phyloP scores from a whole-genome alignment of 164 flowering plant genomes.

The Vitis amurensis region DNA sequence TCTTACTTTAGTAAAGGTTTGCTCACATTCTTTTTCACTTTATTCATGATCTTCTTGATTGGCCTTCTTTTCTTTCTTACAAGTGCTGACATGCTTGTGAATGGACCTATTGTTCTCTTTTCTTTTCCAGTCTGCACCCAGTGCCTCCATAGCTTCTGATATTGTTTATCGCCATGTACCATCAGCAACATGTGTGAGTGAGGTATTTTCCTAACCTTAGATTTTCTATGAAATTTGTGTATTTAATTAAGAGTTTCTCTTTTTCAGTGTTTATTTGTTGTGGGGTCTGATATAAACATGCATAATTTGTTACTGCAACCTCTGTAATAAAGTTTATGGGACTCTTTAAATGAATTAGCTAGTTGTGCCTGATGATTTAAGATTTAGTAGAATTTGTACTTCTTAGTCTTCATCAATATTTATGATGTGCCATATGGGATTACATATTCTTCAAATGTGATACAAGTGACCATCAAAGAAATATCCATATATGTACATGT shows the following conservation, averaged over 20 bases:
- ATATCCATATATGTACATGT: neutral
- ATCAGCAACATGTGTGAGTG: conserved; percentile 83
- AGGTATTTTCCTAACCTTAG: conserved; percentile 47
- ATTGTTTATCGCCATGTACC: conserved; percentile 90
- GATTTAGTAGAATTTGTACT: neutral
- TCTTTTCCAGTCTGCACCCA: conserved; percentile 59
- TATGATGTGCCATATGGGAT: neutral
- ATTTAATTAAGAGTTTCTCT: neutral
- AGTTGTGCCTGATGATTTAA: neutral
- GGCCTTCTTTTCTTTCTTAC: neutral
- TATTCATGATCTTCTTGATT: neutral
- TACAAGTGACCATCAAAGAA: neutral
- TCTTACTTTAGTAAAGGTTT: conserved; percentile 93
- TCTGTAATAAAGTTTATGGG: neutral
- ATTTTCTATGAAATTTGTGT: neutral
- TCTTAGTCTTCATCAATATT: neutral
- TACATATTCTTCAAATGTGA: neutral
- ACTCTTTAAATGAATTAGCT: too few species aligned
- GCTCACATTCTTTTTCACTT: conserved; percentile 13
- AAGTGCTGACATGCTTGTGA: neutral
- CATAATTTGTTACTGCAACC: neutral
- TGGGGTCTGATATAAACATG: neutral
- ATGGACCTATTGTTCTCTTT: conserved; percentile 6
- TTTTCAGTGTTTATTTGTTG: neutral
- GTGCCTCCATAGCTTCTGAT: conserved; percentile 76